Base-by-base conservation (phyloP, 345 rosid species). In the Ricinus communis region DNA sequence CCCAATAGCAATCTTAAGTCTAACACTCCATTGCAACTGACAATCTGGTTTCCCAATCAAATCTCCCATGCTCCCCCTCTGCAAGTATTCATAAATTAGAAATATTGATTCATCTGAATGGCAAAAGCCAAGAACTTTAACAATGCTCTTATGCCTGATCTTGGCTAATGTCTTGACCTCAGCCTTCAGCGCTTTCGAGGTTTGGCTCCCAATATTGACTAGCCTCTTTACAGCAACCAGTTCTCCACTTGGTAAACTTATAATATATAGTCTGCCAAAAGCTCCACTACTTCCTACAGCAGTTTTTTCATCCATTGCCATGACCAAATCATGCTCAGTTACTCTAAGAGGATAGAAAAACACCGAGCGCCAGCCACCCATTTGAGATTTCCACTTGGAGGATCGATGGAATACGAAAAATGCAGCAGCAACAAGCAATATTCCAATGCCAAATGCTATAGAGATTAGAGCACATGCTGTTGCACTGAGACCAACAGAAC, bases 91-190 rank as follows among this genome's bases (percentile, higher is more conserved):
- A 57, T 85, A 90, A 65, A 93, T 89, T 71, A 91, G 82, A 80
- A 91, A 86, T 67, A 93, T 79, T 0, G 88, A 82, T 71, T 86
- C 94, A 25, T 89, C 90, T 0, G 94, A 91, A 83, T 88, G 80
- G 84, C 87, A 93, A 74, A 87, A 89, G 16, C 98, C 98, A 55
- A 93, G 91, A 80, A 93, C 70, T 77, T 86, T 88, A 13, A 79
- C 76, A 36, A 88, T 82, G 85, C 86, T 93, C 89, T 87, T 93
- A 59, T 93, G 93, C 77, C 96, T 80, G 52, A 86, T 88, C 85
- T 91, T 91, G 62, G 93, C 97, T 54, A 93, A 66, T 72, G 84
- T 89, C 93, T 91, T 93, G 79, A 91, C 85, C 77, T 88, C 96
- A 55, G 87, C 79, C 80, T 87, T 93, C 74, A 93, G 68, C 5